Percentiles rank a stretch among this genome's conserved stretches.
Evolutionary conservation across 2,329 filamentous ascomycete species (phyloP).

Genomic region (Gnomoniopsis smithogilvyi): DNA sequence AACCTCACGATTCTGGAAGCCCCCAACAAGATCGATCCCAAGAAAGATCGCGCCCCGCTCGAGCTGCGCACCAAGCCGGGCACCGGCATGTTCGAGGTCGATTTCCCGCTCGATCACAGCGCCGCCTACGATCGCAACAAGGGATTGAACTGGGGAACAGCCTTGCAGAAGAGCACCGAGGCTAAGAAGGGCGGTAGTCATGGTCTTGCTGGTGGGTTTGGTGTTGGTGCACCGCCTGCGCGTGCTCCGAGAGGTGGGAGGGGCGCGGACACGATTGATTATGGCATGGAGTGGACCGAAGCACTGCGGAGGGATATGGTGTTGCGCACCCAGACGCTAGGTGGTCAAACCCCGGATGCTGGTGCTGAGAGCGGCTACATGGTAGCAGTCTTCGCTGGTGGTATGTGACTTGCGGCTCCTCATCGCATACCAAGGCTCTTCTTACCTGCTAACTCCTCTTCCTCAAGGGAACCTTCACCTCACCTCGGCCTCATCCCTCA

Average conservation of each 20-base stretch:
- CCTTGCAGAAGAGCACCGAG: conserved; percentile 59
- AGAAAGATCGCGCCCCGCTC: conserved; percentile 52
- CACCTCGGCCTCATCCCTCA: conserved; percentile 76
- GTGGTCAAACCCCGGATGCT: conserved; percentile 71
- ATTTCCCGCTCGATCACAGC: conserved; percentile 75
- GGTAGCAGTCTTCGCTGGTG: conserved; percentile 83
- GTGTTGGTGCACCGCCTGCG: conserved; percentile 49
- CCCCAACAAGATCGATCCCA: conserved; percentile 67
- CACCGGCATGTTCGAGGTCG: conserved; percentile 84
- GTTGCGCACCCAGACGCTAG: conserved; percentile 77
- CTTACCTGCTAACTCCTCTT: not conserved
- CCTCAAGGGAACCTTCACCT: conserved; percentile 75
- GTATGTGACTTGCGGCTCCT: conserved; percentile 39
- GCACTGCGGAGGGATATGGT: conserved; percentile 69
- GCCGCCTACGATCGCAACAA: conserved; percentile 79
- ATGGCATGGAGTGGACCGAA: conserved; percentile 59
- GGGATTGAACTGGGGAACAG: conserved; percentile 78
- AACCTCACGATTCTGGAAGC: conserved; percentile 85
- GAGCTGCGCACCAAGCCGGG: conserved; percentile 79
- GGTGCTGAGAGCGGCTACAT: conserved; percentile 75
- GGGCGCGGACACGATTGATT: conserved; percentile 31
- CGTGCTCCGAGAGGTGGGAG: conserved; percentile 35
- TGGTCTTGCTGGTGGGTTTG: conserved; percentile 71
- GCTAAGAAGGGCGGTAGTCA: conserved; percentile 63
- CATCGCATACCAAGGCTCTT: no score